phyloP scores from a whole-genome alignment of 1,284 basidiomycete genomes.

The Ganoderma boninense region DNA sequence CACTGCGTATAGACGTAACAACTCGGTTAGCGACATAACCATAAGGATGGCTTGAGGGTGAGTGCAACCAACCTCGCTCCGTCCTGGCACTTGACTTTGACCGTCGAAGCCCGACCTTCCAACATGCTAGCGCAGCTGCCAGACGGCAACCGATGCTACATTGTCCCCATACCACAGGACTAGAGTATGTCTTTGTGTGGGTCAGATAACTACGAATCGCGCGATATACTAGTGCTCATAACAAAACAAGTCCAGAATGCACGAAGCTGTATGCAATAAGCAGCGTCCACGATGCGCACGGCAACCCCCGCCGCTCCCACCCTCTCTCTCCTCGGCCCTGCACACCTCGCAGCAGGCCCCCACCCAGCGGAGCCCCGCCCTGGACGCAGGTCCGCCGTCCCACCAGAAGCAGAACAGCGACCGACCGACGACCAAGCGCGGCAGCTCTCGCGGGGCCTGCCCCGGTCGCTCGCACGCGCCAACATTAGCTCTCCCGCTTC shows the following conservation, averaged over 20 bases:
- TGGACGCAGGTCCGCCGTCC: conserved; percentile 6
- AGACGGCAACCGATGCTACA: neutral
- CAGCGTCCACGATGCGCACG: neutral
- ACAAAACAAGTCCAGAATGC: neutral
- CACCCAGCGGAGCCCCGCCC: conserved; percentile 16
- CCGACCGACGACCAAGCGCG: conserved; percentile 12
- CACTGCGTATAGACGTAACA: neutral
- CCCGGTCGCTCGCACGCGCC: neutral
- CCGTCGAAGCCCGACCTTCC: neutral
- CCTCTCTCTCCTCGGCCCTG: neutral
- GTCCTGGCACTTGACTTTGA: neutral
- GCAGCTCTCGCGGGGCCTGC: conserved; percentile 10
- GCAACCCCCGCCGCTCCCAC: neutral
- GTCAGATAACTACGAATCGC: neutral
- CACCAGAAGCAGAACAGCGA: neutral
- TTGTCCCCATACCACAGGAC: neutral
- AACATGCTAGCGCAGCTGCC: neutral
- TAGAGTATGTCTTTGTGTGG: neutral
- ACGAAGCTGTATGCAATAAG: neutral
- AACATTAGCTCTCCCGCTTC: conserved; percentile 14
- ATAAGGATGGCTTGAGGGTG: neutral
- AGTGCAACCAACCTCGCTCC: neutral
- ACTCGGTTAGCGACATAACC: neutral
- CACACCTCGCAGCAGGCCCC: neutral
- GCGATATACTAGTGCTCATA: conserved; percentile 1